Conservation (phyloP, 768 basidiomycete genomes). For the Termitomyces heimii region DNA sequence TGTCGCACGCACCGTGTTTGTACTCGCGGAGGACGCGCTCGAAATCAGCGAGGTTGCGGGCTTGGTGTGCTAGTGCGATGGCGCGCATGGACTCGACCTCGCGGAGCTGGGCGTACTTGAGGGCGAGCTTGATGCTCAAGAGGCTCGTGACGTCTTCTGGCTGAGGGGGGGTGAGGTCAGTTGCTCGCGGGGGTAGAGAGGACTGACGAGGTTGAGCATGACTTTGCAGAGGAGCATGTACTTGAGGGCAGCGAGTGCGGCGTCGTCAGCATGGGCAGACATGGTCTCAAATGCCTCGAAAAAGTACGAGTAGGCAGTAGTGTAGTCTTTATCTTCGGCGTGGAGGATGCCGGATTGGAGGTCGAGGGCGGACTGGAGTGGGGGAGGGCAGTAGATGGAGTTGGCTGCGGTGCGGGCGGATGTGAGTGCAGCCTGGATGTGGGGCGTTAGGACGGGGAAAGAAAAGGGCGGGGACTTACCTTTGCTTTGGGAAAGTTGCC, state of each 20-base stretch:
- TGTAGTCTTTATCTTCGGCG: conserved; percentile 97
- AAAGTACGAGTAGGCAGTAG: conserved; percentile 95
- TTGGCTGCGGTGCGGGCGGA: conserved; percentile 92
- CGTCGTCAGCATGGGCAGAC: conserved; percentile 68
- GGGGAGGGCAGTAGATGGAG: conserved; percentile 78
- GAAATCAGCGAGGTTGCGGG: conserved; percentile 84
- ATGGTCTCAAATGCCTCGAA: conserved; percentile 94
- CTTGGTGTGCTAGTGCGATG: conserved; percentile 90
- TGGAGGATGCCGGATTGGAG: conserved; percentile 72
- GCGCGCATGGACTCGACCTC: conserved; percentile 97
- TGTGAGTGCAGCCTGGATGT: conserved; percentile 70
- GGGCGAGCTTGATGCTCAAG: conserved; percentile 79
- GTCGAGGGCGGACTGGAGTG: conserved; percentile 40
- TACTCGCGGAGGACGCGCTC: conserved; percentile 85
- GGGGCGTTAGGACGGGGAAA: conserved; percentile 15
- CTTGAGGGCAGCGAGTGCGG: conserved; percentile 82
- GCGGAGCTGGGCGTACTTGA: conserved; percentile 79
- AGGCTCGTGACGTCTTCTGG: conserved; percentile 92
- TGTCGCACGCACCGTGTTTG: conserved; percentile 48
- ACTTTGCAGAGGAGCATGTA: conserved; percentile 99
- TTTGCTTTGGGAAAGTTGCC: conserved; percentile 90
- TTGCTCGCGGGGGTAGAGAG: too few species aligned
- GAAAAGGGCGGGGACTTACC: conserved; percentile 30
- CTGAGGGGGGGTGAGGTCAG: conserved; percentile 36
- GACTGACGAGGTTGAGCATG: conserved; percentile 87